These are phyloP conservation scores for Cladophialophora yegresii DNA, from an alignment of 2,329 filamentous ascomycete species.

Conservation along the genomic window DNA sequence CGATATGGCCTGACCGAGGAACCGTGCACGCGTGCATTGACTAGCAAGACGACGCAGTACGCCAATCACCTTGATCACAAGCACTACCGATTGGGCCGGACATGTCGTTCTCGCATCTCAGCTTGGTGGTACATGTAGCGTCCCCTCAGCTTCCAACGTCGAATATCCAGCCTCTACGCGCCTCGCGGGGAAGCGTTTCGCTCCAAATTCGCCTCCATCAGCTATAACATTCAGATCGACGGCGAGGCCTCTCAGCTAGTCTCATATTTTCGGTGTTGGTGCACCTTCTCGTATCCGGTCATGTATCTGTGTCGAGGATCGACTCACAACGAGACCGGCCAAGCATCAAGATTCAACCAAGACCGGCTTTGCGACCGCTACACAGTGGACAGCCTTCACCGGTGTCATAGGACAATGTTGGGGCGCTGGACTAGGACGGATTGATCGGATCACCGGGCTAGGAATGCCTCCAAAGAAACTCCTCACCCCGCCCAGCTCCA, in stretches of 20 bases:
- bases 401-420: not conserved
- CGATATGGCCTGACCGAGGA: not conserved
- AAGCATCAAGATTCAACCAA: not conserved
- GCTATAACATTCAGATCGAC: not conserved
- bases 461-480: not conserved
- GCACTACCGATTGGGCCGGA: not conserved
- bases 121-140: not conserved
- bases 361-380: not conserved
- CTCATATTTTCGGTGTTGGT: too few species aligned
- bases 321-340: not conserved
- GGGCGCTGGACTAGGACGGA: not conserved
- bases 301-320: not conserved
- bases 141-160: not conserved
- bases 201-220: not conserved
- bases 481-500: too few species aligned
- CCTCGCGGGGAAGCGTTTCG: not conserved
- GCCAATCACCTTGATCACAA: not conserved
- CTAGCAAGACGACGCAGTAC: not conserved
- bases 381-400: too few species aligned
- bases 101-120: not conserved
- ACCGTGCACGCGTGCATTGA: not conserved
- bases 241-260: too few species aligned
- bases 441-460: not conserved
- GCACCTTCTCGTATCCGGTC: too few species aligned
- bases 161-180: not conserved